Conservation (phyloP, 768 basidiomycete genomes). For the Agaricus subrufescens region DNA sequence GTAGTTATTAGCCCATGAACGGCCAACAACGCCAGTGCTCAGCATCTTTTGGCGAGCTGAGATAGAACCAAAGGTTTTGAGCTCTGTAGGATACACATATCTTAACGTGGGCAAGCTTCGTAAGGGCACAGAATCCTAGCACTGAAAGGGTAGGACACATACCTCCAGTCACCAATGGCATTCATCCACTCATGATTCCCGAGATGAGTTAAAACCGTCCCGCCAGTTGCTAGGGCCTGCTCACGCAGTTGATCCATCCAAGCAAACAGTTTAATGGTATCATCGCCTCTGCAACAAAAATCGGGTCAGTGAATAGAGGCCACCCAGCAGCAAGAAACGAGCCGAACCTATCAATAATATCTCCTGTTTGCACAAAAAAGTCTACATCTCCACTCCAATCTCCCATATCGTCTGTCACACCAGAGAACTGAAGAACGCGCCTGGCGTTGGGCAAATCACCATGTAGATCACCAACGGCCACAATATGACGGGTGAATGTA, state of each 20-base stretch:
- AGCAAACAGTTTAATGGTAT: conserved; percentile 80
- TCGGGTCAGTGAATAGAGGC: not conserved
- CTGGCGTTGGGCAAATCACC: conserved; percentile 81
- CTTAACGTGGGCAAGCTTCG: conserved; percentile 28
- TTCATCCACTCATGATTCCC: conserved; percentile 99
- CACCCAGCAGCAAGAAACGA: not conserved
- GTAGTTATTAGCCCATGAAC: conserved; percentile 84
- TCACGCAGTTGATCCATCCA: conserved; percentile 82
- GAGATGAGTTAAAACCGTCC: conserved; percentile 68
- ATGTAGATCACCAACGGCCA: conserved; percentile 91
- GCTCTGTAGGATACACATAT: conserved; percentile 81
- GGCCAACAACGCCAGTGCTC: conserved; percentile 71
- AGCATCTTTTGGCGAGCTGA: conserved; percentile 69
- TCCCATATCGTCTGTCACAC: conserved; percentile 65
- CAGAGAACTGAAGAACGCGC: conserved; percentile 74
- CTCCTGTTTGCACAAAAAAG: conserved; percentile 91
- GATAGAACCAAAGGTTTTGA: conserved; percentile 75
- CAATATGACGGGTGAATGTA: conserved; percentile 52
- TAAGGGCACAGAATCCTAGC: not conserved
- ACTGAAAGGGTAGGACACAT: not conserved
- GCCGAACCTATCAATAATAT: conserved; percentile 85
- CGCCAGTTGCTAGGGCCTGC: conserved; percentile 67
- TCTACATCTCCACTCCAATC: conserved; percentile 83
- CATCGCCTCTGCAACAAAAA: conserved; percentile 59
- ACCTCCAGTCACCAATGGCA: conserved; percentile 50